Evolutionary conservation across 2,329 filamentous ascomycete genomes (phyloP).

Genomic region (Davidsoniella neocaledoniae): DNA sequence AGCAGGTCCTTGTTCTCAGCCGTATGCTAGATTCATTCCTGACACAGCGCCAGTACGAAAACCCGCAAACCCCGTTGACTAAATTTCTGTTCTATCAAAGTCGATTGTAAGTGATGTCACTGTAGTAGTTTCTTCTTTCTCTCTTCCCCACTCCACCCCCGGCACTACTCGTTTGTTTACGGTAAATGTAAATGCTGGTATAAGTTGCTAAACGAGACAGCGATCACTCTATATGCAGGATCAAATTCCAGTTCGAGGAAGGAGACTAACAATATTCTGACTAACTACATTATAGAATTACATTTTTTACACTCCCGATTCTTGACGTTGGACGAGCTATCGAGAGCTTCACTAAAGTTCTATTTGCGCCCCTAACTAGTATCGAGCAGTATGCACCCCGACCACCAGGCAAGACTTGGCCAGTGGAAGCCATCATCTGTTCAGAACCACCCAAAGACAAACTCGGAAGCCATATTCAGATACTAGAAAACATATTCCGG

Average conservation of each 20-base stretch:
- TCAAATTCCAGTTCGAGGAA: background rate
- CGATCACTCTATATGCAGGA: no score
- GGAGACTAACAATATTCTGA: no score
- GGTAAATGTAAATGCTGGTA: no score
- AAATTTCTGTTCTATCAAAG: conserved; percentile 6
- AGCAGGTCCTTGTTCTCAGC: conserved; percentile 3
- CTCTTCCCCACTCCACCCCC: no score
- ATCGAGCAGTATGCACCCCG: conserved; percentile 4
- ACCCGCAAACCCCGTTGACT: background rate
- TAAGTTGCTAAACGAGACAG: no score
- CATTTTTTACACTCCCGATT: conserved; percentile 2
- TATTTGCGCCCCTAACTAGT: conserved; percentile 4
- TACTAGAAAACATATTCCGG: conserved; percentile 6
- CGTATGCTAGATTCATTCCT: conserved; percentile 5
- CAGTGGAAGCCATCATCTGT: conserved; percentile 1
- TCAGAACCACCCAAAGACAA: background rate
- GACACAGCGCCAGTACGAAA: background rate
- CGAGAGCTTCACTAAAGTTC: conserved; percentile 3
- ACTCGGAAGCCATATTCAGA: background rate
- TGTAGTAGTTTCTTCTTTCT: background rate
- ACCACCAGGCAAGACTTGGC: conserved; percentile 3
- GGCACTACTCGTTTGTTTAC: no score
- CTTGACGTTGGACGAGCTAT: background rate
- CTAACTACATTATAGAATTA: background rate
- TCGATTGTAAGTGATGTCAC: background rate